Evolutionary conservation across 2,329 filamentous ascomycete genomes (phyloP), one percentile per base, ranked within the genome.

Genomic region (Pyricularia pennisetigena): DNA sequence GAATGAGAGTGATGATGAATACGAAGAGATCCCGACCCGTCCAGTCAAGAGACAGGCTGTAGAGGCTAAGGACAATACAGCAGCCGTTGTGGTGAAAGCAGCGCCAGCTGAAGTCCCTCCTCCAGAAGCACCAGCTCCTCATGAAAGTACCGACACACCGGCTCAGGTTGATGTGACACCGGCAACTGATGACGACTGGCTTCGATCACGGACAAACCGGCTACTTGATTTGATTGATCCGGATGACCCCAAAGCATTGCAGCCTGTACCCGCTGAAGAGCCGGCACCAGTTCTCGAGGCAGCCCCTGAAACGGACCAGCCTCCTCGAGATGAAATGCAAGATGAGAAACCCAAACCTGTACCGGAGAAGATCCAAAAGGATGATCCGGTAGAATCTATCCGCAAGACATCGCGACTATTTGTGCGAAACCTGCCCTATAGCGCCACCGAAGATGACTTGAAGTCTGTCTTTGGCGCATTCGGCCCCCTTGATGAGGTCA

Each of bases 401-500:
- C 85, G 85, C 68, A 83, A 86, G 68, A 96, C 90, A 64, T 88
- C 88, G 69, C 88, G 95, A 71, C 82, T 99, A 0, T 99, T 97
- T 77, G 82, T 97, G 29, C 86, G 95, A 67, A 99, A 99, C 76
- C 82, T 99, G 62, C 87, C 93, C 14, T 99, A 95, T 76, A 88
- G 86, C 70, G 86, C 89, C 23, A 90, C 86, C 0, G 90, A 95
- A 74, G 87, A 91, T 64, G 92, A 97, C 72, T 81, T 99, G 5
- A 85, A 88, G 69, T 81, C 85, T 29, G 82, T 89, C 65, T 97
- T 98, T 75, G 81, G 82, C 64, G 82, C 84, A 29, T 94, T 90
- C 76, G 94, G 94, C 54, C 82, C 85, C 68, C 79, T 97, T 64
- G 86, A 94, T 84, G 94, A 98, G 89, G 95, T 98, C 89, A 85